phyloP scores from a whole-genome alignment of 129 eudicot genomes.

The Silybum marianum region DNA sequence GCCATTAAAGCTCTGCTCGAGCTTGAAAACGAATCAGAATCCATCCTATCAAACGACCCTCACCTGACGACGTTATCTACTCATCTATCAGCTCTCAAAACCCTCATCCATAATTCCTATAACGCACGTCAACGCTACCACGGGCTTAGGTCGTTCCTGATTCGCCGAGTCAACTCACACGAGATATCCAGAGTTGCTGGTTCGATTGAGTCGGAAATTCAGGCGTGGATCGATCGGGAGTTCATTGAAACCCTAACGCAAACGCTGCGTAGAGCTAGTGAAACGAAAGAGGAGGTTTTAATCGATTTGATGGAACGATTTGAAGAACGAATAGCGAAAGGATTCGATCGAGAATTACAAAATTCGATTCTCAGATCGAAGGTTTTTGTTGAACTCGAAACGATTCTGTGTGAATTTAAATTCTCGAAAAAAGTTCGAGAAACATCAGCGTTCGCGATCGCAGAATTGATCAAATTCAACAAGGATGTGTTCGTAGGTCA shows the following conservation, averaged over 20 bases:
- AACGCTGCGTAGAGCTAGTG: slow-evolving; percentile 26
- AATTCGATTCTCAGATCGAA: slow-evolving; percentile 61
- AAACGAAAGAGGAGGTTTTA: slow-evolving; percentile 31
- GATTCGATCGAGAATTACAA: slow-evolving; percentile 68
- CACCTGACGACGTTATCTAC: slow-evolving; percentile 45
- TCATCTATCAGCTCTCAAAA: slow-evolving; percentile 56
- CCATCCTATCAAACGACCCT: slow-evolving; percentile 63
- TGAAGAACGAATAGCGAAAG: slow-evolving; percentile 43
- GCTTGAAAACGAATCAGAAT: slow-evolving; percentile 53
- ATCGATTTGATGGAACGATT: slow-evolving; percentile 37
- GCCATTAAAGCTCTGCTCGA: slow-evolving; percentile 75
- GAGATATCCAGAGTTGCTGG: slow-evolving; percentile 67
- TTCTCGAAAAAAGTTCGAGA: slow-evolving; percentile 54
- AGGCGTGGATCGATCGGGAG: slow-evolving; percentile 78
- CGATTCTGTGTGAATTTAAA: slow-evolving; percentile 30
- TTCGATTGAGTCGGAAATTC: slow-evolving; percentile 65
- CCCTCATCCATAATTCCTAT: slow-evolving; percentile 33
- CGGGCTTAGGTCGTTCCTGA: slow-evolving; percentile 56
- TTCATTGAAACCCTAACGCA: slow-evolving; percentile 42
- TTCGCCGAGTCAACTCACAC: slow-evolving; percentile 53
- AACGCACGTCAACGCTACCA: slow-evolving; percentile 27
- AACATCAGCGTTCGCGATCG: slow-evolving; percentile 43
- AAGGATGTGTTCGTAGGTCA: slow-evolving; percentile 82
- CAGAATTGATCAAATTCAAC: slow-evolving; percentile 62
- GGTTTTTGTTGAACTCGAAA: slow-evolving; percentile 49